These are phyloP conservation scores for Hortiboletus flavorubellus DNA, from an alignment of 768 basidiomycete species.

Conservation along the genomic window DNA sequence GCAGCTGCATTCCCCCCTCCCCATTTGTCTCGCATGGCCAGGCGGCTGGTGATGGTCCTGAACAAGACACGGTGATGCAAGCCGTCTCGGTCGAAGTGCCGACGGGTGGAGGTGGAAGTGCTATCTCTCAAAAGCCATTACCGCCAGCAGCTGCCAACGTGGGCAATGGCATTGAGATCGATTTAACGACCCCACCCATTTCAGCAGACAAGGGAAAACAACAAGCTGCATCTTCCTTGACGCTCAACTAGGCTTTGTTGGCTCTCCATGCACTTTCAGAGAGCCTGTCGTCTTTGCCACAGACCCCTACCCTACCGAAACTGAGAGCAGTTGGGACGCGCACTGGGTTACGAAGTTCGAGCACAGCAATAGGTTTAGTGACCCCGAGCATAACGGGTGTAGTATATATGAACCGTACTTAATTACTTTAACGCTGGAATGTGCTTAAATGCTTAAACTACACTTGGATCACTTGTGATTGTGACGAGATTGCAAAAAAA, in stretches of 20 bases:
- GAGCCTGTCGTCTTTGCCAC: constrained; percentile 51
- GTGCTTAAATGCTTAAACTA: no score
- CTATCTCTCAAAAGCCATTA: constrained; percentile 15
- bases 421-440: no score
- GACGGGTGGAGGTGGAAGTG: neutral
- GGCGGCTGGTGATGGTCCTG: no score
- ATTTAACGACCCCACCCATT: constrained; percentile 14
- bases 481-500: no score
- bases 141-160: constrained; percentile 1
- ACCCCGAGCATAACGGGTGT: no score
- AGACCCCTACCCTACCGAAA: constrained; percentile 33
- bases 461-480: no score
- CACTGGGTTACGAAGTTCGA: constrained; percentile 45
- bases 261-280: constrained; percentile 60
- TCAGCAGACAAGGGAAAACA: constrained; percentile 25
- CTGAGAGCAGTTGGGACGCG: constrained; percentile 45
- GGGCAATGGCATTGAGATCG: constrained; percentile 4
- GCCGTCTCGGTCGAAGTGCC: constrained; percentile 5
- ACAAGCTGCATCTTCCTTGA: constrained; percentile 11
- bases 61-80: no score
- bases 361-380: constrained; percentile 19
- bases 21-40: no score
- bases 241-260: constrained; percentile 29
- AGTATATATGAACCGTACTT: no score
- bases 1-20: no score